A percentile compares a stretch with the other conserved stretches of the same genome.
phyloP scores from a whole-genome alignment of 176 grass and related monocot genomes.

The Calamus simplicifolius region DNA sequence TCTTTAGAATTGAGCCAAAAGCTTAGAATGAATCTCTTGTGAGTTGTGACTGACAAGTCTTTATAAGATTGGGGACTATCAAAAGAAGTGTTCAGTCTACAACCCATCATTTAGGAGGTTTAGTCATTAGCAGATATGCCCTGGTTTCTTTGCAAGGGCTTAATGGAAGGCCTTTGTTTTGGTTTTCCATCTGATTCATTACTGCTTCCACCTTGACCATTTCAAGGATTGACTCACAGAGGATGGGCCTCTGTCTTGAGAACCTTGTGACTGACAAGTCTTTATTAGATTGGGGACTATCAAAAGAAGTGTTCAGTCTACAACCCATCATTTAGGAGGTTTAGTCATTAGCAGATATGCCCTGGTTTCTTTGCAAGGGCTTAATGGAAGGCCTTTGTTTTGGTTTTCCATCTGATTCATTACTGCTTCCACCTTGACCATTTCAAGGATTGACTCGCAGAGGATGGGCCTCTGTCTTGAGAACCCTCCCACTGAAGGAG shows the following conservation, averaged over 20 bases:
- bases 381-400: slow-evolving; percentile 16
- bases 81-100: too few species aligned
- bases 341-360: slow-evolving; percentile 19
- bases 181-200: slow-evolving; percentile 16
- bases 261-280: slow-evolving; percentile 20
- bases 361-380: slow-evolving; percentile 66
- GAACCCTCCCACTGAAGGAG: slow-evolving; percentile 86
- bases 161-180: slow-evolving; percentile 11
- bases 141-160: slow-evolving; percentile 65
- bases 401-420: slow-evolving; percentile 16
- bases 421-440: background rate
- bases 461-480: slow-evolving; percentile 96
- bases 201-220: background rate
- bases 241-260: slow-evolving; percentile 98
- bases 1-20: too few species aligned
- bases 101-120: too few species aligned
- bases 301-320: too few species aligned
- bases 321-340: too few species aligned
- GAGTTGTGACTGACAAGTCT: too few species aligned
- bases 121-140: slow-evolving; percentile 24
- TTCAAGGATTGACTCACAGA: slow-evolving; percentile 50
- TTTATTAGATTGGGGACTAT: too few species aligned
- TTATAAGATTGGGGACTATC: too few species aligned
- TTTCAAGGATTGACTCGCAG: slow-evolving; percentile 52
- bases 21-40: too few species aligned